Conservation (phyloP, 169 alveolate genomes). For the Plasmodium vivax region DNA sequence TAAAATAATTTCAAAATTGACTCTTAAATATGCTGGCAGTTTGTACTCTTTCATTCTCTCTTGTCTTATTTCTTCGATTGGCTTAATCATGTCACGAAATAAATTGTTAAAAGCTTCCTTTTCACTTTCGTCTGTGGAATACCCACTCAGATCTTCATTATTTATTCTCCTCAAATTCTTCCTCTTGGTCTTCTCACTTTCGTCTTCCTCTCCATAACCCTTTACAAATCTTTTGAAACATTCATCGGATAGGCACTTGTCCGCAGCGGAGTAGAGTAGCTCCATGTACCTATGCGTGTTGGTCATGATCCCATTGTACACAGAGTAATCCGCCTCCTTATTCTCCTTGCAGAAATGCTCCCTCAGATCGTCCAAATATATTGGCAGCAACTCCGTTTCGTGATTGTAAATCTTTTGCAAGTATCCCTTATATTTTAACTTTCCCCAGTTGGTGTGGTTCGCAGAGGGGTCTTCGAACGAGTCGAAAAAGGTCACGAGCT, state of each 20-base stretch:
- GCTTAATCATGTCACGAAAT: constrained; percentile 68
- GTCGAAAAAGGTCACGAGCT: constrained; percentile 25
- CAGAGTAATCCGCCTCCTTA: constrained; percentile 58
- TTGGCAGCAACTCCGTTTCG: constrained; percentile 64
- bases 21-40: constrained; percentile 83
- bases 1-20: constrained; percentile 79
- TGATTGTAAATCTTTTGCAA: constrained; percentile 56
- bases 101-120: constrained; percentile 66
- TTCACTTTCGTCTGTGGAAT: constrained; percentile 72
- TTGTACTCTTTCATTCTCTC: constrained; percentile 86
- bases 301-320: constrained; percentile 84
- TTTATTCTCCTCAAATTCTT: constrained; percentile 52
- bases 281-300: constrained; percentile 84
- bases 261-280: constrained; percentile 82
- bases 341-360: constrained; percentile 63
- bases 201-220: constrained; percentile 72
- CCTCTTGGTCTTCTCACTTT: constrained; percentile 34
- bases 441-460: constrained; percentile 62
- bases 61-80: constrained; percentile 70
- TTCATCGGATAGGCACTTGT: constrained; percentile 70
- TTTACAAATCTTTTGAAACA: constrained; percentile 38
- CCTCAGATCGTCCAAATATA: constrained; percentile 59
- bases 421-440: constrained; percentile 54
- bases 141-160: constrained; percentile 62
- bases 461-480: constrained; percentile 58